Percentiles rank a stretch among this genome's conserved stretches.
These are phyloP conservation scores for Buxus sempervirens DNA, from an alignment of 164 flowering plant species.

Conservation along the genomic window DNA sequence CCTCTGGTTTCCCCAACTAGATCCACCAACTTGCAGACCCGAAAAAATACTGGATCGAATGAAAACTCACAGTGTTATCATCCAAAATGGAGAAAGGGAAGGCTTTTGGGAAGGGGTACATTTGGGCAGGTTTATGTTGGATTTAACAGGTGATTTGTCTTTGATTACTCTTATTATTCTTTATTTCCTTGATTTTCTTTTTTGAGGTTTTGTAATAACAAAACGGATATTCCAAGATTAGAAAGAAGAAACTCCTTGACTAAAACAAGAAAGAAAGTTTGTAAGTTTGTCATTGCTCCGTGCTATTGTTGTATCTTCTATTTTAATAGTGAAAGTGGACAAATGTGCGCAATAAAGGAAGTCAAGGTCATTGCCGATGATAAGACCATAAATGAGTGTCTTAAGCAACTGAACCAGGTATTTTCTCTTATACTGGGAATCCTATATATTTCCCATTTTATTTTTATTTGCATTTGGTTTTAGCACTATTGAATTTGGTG, in stretches of 20 bases:
- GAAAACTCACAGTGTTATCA: constrained; percentile 31
- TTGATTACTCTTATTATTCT: background rate
- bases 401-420: constrained; percentile 44
- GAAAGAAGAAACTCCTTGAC: background rate
- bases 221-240: background rate
- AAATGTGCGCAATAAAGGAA: constrained; percentile 67
- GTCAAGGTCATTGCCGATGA: constrained; percentile 48
- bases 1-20: constrained; percentile 87
- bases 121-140: constrained; percentile 97
- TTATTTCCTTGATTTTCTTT: background rate
- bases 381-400: constrained; percentile 43
- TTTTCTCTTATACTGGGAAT: no score
- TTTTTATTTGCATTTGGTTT: background rate
- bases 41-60: constrained; percentile 29
- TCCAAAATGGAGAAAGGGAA: constrained; percentile 88
- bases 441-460: no score
- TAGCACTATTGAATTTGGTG: no score
- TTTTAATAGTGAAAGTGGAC: constrained; percentile 58
- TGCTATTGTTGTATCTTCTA: constrained; percentile 14
- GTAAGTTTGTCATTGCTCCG: background rate
- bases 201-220: background rate
- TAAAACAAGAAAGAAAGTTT: background rate
- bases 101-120: constrained; percentile 89
- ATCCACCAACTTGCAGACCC: constrained; percentile 37
- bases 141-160: constrained; percentile 80